phyloP scores from a whole-genome alignment of 768 basidiomycete genomes.

The Clavaria fumosa region DNA sequence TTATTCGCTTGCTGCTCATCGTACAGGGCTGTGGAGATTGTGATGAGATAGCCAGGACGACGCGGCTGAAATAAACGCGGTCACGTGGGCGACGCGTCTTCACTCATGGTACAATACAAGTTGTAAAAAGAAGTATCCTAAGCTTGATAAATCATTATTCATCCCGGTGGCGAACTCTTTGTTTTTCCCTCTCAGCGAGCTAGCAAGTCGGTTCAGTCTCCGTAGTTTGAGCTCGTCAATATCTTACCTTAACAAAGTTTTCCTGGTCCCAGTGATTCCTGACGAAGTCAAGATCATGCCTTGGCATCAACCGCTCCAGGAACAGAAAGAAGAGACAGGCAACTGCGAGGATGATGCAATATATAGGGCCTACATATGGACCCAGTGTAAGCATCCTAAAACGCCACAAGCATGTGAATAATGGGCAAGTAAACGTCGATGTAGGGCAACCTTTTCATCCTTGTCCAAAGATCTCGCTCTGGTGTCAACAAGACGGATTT shows the following conservation, averaged over 20 bases:
- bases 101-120: too few relatives aligned
- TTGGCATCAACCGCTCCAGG: constrained; percentile 74
- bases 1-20: too few relatives aligned
- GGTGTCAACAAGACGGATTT: constrained; percentile 41
- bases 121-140: too few relatives aligned
- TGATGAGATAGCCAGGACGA: too few relatives aligned
- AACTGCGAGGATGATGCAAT: constrained; percentile 76
- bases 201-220: too few relatives aligned
- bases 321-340: constrained; percentile 78
- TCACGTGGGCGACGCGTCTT: too few relatives aligned
- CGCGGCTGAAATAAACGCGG: too few relatives aligned
- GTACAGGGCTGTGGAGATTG: too few relatives aligned
- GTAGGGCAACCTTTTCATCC: constrained; percentile 59
- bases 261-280: constrained; percentile 41
- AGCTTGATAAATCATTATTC: too few relatives aligned
- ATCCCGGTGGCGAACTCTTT: too few relatives aligned
- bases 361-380: constrained; percentile 71
- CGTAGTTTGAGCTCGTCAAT: too few relatives aligned
- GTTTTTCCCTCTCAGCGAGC: too few relatives aligned
- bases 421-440: neutral
- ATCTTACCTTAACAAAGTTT: constrained; percentile 22
- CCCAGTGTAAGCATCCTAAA: constrained; percentile 64
- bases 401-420: constrained; percentile 1
- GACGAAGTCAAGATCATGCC: constrained; percentile 64
- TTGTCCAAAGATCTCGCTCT: constrained; percentile 58